phyloP scores from a whole-genome alignment of 495 filamentous ascomycete genomes.

The Clohesyomyces aquaticus region DNA sequence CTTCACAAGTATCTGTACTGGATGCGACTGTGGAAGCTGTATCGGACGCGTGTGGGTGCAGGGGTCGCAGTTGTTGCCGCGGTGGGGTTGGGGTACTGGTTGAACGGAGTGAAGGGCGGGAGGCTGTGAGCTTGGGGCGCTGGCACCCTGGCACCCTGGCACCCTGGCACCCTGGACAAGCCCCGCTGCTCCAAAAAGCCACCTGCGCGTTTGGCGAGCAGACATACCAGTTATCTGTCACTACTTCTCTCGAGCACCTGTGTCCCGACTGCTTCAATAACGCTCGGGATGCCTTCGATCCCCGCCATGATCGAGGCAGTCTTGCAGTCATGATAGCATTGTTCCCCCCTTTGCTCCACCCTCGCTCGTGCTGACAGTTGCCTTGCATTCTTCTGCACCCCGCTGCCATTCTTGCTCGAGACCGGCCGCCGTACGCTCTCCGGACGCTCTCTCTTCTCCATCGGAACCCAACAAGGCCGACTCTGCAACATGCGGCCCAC shows the following conservation, averaged over 20 bases:
- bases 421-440: too few species aligned
- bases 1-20: constrained; percentile 8
- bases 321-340: background rate
- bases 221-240: too few species aligned
- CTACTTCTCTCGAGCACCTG: background rate
- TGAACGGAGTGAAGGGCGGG: background rate
- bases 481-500: background rate
- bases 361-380: background rate
- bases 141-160: too few species aligned
- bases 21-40: background rate
- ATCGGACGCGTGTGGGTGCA: background rate
- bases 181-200: too few species aligned
- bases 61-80: background rate
- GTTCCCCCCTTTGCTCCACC: background rate
- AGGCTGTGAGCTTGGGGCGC: too few species aligned
- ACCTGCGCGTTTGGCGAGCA: too few species aligned
- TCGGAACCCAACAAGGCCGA: background rate
- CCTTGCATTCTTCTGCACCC: background rate
- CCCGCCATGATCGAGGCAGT: background rate
- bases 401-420: too few species aligned
- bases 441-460: too few species aligned
- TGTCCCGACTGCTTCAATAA: background rate
- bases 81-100: background rate
- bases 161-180: too few species aligned
- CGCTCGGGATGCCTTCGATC: background rate